These are phyloP conservation scores for Carex myosuroides DNA, from an alignment of 176 grass and related monocot genomes.

Conservation along the genomic window DNA sequence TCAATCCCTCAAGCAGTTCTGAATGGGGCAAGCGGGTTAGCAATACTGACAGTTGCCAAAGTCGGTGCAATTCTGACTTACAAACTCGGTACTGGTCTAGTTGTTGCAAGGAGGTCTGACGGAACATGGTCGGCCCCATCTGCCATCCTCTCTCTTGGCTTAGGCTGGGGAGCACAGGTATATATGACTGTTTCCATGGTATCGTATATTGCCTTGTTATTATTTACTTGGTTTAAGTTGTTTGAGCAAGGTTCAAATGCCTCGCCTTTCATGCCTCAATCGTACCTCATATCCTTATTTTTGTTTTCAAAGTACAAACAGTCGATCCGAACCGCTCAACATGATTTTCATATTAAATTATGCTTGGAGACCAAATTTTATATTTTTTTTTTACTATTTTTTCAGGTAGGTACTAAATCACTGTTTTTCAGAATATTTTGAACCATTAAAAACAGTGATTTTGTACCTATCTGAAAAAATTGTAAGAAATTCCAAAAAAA, in stretches of 20 bases:
- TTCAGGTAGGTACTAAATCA: too few relatives aligned
- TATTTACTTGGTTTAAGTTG: not conserved
- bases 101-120: constrained; percentile 67
- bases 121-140: constrained; percentile 90
- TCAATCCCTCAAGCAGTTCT: constrained; percentile 72
- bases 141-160: constrained; percentile 59
- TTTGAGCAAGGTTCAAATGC: not conserved
- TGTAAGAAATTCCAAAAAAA: too few relatives aligned
- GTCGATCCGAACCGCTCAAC: too few relatives aligned
- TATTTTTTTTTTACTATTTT: too few relatives aligned
- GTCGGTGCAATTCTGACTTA: constrained; percentile 81
- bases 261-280: too few relatives aligned
- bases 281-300: too few relatives aligned
- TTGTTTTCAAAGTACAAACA: too few relatives aligned
- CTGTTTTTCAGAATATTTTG: too few relatives aligned
- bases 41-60: constrained; percentile 76
- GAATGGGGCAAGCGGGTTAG: constrained; percentile 71
- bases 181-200: not conserved
- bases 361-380: too few relatives aligned
- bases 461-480: too few relatives aligned
- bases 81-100: constrained; percentile 80
- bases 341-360: too few relatives aligned
- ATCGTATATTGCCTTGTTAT: not conserved
- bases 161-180: constrained; percentile 97
- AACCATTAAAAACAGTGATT: too few relatives aligned